These are phyloP conservation scores for Lachnellula suecica DNA, from an alignment of 2,329 filamentous ascomycete genomes.

Conservation along the genomic window DNA sequence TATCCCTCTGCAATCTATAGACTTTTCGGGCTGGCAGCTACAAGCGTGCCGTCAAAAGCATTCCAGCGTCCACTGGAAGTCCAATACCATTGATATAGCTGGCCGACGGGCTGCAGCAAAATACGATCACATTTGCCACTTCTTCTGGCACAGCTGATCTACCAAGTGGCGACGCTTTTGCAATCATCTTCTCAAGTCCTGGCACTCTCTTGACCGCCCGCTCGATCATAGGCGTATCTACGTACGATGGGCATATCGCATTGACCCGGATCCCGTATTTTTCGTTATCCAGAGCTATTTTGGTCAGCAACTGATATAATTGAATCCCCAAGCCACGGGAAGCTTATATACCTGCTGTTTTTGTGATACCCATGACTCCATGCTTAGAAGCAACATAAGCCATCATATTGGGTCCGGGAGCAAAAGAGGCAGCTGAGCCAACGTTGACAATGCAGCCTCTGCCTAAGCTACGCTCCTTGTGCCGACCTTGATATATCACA, in stretches of 20 bases:
- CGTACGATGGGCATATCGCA: too few relatives aligned
- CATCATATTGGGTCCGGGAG: neutral
- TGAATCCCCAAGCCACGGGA: too few relatives aligned
- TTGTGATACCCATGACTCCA: constrained; percentile 1
- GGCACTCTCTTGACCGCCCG: too few relatives aligned
- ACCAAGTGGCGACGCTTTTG: too few relatives aligned
- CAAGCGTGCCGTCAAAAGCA: neutral
- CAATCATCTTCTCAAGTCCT: too few relatives aligned
- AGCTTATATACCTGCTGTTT: neutral
- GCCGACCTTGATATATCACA: neutral
- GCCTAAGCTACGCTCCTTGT: neutral
- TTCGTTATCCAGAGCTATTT: too few relatives aligned
- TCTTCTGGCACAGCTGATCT: neutral
- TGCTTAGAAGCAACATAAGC: constrained; percentile 3
- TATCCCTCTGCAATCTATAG: too few relatives aligned
- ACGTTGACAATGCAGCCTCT: neutral
- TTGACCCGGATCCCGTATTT: too few relatives aligned
- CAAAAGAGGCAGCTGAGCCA: neutral
- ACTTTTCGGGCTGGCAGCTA: too few relatives aligned
- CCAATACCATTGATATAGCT: neutral
- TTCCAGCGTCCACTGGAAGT: neutral
- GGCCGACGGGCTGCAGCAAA: neutral
- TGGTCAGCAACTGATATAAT: too few relatives aligned
- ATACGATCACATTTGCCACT: neutral
- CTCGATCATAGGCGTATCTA: too few relatives aligned